A percentile compares a stretch with the other conserved stretches of the same genome.
Evolutionary conservation across 2,329 filamentous ascomycete genomes (phyloP).

Genomic region (Chaetomiaceae sp.): DNA sequence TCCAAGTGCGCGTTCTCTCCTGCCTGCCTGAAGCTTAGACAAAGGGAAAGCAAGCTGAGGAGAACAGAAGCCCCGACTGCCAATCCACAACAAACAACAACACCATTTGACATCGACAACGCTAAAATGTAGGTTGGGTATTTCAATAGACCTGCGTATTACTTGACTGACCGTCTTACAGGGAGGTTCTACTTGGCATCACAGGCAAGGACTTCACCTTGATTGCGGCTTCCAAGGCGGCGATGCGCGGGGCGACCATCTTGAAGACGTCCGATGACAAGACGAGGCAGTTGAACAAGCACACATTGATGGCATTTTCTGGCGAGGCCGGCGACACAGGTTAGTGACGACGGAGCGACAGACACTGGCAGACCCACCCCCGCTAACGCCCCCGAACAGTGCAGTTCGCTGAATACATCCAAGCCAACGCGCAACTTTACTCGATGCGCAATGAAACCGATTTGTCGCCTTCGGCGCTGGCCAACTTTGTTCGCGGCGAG

Average conservation of each 20-base stretch:
- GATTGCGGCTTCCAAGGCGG: conserved; percentile 94
- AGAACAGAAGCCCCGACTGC: conserved; percentile 20
- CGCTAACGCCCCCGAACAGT: conserved; percentile 49
- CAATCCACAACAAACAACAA: conserved; percentile 15
- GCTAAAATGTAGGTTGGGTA: conserved; percentile 30
- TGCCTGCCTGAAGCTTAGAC: conserved; percentile 19
- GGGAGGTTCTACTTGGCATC: conserved; percentile 97
- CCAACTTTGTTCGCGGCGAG: conserved; percentile 90
- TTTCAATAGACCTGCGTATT: too few relatives aligned
- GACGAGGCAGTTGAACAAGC: conserved; percentile 85
- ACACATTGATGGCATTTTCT: conserved; percentile 91
- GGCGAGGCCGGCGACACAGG: conserved; percentile 95
- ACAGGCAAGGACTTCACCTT: conserved; percentile 99
- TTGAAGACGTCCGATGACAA: conserved; percentile 96
- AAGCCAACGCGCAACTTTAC: conserved; percentile 97
- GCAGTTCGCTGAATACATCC: conserved; percentile 98
- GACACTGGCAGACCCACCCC: neutral
- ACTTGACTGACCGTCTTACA: conserved; percentile 36
- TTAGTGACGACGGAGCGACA: conserved; percentile 38
- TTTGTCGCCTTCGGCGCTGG: conserved; percentile 81
- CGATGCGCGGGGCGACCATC: conserved; percentile 95
- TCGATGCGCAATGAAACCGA: conserved; percentile 96
- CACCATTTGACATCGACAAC: conserved; percentile 12
- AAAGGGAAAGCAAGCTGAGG: conserved; percentile 1
- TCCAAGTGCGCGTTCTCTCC: conserved; percentile 24